A percentile compares a stretch with the other conserved stretches of the same genome.
Evolutionary conservation across 306 rosid species (phyloP).

Genomic region (Inga oerstediana): DNA sequence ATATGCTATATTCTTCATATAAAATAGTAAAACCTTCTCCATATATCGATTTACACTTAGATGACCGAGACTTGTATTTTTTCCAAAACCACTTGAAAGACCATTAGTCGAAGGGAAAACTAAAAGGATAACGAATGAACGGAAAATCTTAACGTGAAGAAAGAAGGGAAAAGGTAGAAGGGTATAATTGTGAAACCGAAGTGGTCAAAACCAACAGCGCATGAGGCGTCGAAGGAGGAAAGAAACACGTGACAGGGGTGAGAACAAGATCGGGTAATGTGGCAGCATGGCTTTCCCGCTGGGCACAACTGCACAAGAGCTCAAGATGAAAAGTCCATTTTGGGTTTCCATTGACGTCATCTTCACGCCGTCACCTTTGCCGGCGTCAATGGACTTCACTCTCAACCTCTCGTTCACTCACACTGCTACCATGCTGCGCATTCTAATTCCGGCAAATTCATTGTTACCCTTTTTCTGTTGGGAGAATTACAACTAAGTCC

Average conservation of each 20-base stretch:
- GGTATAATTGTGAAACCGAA: background rate
- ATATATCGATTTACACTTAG: too few relatives aligned
- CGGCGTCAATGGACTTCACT: background rate
- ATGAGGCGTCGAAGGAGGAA: background rate
- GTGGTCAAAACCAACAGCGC: background rate
- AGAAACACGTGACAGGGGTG: background rate
- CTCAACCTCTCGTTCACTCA: background rate
- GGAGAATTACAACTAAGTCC: too few relatives aligned
- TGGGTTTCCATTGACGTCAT: background rate
- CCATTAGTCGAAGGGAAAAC: background rate
- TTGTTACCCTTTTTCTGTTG: background rate
- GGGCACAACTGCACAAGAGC: background rate
- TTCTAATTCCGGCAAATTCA: background rate
- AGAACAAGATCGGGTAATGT: too few relatives aligned
- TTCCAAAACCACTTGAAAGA: background rate
- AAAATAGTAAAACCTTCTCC: background rate
- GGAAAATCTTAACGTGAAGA: background rate
- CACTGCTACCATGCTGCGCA: background rate
- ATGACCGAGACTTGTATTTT: background rate
- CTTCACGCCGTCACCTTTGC: background rate
- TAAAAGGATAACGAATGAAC: background rate
- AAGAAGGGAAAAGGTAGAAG: background rate
- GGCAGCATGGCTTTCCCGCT: background rate
- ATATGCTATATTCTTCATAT: background rate
- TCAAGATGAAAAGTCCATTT: background rate